Base-by-base conservation (phyloP, 106 monocot species). In the Dioscorea dumetorum region DNA sequence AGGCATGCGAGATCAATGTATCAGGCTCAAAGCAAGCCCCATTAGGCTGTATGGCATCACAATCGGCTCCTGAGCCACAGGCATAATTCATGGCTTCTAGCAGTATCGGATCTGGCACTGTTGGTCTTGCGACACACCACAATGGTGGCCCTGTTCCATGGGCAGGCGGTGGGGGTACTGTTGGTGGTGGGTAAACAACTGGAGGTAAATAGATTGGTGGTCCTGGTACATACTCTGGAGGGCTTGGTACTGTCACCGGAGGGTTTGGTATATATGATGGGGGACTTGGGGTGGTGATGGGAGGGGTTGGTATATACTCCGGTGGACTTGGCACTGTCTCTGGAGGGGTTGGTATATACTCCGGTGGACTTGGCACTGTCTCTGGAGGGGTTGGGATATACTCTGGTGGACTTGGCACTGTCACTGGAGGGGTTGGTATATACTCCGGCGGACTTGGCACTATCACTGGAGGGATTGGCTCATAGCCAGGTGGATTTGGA, bases 11-110 rank as follows among this genome's bases (percentile, higher is more conserved):
- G 15, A 90, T 67, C 61, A 81, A 11, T 4, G 83, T 86, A 33
- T 90, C 76, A 10, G 90, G 90, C 67, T 83, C 62, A 57, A 70
- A 90, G 64, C 90, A 90, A 0, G 72, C 48, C 12, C 90, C 90
- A 19, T 64, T 72, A 17, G 80, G 90, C 53, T 76, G 75, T 50
- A 90, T 90, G 15, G 75, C 52, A n/a, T 86, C 68, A 21, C 90
- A 90, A 22, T 90, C 79, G 1, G 90, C 90, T 2, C 90, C 90
- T 0, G 83, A 83, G 5, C 80, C 90, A 20, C 90, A 90, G 0
- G 90, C 90, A 35, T 90, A 90, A 50, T 80, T 78, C 85, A 90
- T 90, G 1, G 90, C 90, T 62, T 90, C 90, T 20, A 76, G 83
- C 35, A 90, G 75, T 24, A 86, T 90, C 32, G 83, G 85, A n/a